A percentile compares a stretch with the other conserved stretches of the same genome.
These are phyloP conservation scores for Coleophoma crateriformis DNA, from an alignment of 2,329 filamentous ascomycete genomes.

Conservation along the genomic window DNA sequence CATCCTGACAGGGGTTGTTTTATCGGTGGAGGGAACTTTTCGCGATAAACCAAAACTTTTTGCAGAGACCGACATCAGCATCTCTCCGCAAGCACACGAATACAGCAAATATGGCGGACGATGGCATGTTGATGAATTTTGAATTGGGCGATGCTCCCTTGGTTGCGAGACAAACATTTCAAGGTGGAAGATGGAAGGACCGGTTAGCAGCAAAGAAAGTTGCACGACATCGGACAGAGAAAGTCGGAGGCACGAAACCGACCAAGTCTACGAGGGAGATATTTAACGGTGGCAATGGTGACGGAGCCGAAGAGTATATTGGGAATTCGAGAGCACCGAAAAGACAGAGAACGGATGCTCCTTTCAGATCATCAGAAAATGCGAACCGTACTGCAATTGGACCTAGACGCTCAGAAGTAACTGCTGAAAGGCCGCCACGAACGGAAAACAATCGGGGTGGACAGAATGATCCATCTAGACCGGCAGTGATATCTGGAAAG, in stretches of 20 bases:
- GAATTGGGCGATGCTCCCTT: conserved; percentile 65
- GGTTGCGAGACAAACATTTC: conserved; percentile 60
- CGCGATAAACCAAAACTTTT: conserved; percentile 14
- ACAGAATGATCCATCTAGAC: conserved; percentile 2
- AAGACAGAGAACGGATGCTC: conserved; percentile 34
- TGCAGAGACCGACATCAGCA: conserved; percentile 1
- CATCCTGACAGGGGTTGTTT: conserved; percentile 5
- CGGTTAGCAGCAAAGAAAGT: conserved; percentile 74
- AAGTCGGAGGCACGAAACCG: neutral
- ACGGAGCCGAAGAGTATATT: conserved; percentile 24
- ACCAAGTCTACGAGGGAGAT: conserved; percentile 16
- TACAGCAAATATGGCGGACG: conserved; percentile 68
- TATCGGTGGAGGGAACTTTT: conserved; percentile 12
- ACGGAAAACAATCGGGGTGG: neutral
- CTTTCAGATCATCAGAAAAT: neutral
- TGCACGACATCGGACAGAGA: conserved; percentile 44
- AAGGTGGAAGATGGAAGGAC: conserved; percentile 91
- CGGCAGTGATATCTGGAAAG: conserved; percentile 27
- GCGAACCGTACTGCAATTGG: conserved; percentile 4
- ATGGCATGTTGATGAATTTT: conserved; percentile 94
- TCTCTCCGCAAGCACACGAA: neutral
- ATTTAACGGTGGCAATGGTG: conserved; percentile 20
- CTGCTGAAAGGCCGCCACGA: neutral
- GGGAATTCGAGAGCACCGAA: conserved; percentile 31
- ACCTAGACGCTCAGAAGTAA: conserved; percentile 9